Evolutionary conservation across 2,329 filamentous ascomycete species (phyloP).

Genomic region (Cytospora piceicola): DNA sequence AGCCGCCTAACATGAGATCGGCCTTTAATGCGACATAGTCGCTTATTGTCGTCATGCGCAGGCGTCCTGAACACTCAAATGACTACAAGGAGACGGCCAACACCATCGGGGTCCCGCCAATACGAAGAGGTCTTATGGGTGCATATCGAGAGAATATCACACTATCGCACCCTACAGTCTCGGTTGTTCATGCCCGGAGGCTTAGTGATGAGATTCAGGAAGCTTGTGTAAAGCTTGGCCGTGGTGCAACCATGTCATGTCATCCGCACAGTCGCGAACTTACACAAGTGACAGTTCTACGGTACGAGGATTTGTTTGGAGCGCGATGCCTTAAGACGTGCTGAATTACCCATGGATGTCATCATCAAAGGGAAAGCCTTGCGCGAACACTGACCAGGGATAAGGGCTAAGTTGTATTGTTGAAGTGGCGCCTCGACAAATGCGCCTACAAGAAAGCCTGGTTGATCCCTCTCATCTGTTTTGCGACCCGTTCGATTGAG

Average conservation of each 20-base stretch:
- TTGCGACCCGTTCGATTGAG: conserved; percentile 19
- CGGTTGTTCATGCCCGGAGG: neutral
- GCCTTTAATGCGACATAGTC: neutral
- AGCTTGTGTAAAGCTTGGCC: conserved; percentile 22
- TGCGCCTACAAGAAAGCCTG: conserved; percentile 27
- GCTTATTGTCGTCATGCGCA: neutral
- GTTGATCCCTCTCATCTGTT: conserved; percentile 5
- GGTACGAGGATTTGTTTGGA: neutral
- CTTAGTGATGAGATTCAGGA: conserved; percentile 1
- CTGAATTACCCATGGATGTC: neutral
- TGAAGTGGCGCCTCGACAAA: neutral
- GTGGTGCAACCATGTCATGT: neutral
- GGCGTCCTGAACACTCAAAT: neutral
- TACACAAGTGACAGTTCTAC: neutral
- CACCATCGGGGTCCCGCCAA: neutral
- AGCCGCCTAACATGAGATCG: neutral
- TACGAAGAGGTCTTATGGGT: neutral
- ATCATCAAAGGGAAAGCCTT: conserved; percentile 2
- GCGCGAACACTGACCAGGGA: conserved; percentile 10
- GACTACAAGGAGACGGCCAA: neutral
- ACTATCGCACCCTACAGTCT: neutral
- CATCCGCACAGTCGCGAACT: neutral
- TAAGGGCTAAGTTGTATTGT: conserved; percentile 10
- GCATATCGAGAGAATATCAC: neutral
- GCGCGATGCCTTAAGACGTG: neutral